Base-by-base conservation (phyloP, 345 rosid species). In the Atalantia buxifolia region DNA sequence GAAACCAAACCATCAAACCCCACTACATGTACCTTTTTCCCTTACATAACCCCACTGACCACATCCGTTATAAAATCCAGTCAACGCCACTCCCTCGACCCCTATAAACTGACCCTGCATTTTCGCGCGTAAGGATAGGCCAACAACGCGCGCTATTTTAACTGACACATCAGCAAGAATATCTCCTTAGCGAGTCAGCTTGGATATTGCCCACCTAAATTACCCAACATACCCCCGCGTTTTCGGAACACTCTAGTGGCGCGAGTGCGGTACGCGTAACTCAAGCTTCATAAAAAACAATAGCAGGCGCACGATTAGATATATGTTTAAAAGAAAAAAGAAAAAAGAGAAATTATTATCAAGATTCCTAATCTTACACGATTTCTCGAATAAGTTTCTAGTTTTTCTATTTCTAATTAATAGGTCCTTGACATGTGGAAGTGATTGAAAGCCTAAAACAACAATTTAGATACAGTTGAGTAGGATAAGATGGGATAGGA, bases 181-280 rank as follows among this genome's bases (percentile, higher is more conserved):
- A 0, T 7, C 22, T n/a, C n/a, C 48, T 33, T 13, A 21, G 31
- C n/a, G n/a, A n/a, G n/a, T n/a, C n/a, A n/a, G n/a, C 4, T 42
- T 22, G 4, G 42, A 30, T 48, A 12, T 75, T 75, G 48, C 6
- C 6, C 13, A n/a, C 57, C 2, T 4, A 10, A 40, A 75, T 22
- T 63, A 12, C 77, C 78, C 13, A 75, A 64, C 13, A 5, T 18
- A 27, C 12, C 78, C 76, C 31, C 67, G 22, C 31, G 71, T 45
- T n/a, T 6, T 22, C 8, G 0, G 3, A 31, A 64, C 42, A 30
- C 13, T 30, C 33, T 1, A 2, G 5, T 75, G 71, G 71, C 24
- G 71, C 78, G 71, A 63, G 71, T 64, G 45, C 3, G 4, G 45
- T 22, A 18, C 12, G 61, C 10, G 16, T 1, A 22, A 7, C 57